Base-by-base conservation (phyloP, 2,329 filamentous ascomycete species). In the Microascus cirrosus region DNA sequence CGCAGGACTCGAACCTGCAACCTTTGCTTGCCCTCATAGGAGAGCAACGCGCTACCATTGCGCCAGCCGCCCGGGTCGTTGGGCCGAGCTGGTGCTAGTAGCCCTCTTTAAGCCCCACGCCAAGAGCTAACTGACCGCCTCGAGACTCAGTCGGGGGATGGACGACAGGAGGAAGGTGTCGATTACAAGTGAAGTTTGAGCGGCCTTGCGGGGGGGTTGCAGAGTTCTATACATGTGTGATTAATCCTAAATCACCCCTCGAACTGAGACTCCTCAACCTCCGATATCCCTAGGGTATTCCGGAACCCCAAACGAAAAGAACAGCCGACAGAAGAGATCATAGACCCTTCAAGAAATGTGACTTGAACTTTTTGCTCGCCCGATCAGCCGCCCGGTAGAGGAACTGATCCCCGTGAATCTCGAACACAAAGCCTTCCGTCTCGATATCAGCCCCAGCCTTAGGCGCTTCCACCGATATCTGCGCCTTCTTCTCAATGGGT, bases 281-380 rank as follows among this genome's bases (percentile, higher is more conserved):
- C 11, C 20, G 3, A 48, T 56, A 50, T 56, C 15, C 42, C n/a
- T 20, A 35, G 15, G 35, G 32, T 13, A 54, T 36, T 54, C 15
- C 20, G 7, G 8, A 25, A 5, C 52, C 20, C 28, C 52, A 54
- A 54, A 22, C 52, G 7, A 32, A 42, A 48, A 48, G 20, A n/a
- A 48, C 18, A 20, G 20, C 6, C 42, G 18, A 4, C 18, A 22
- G 18, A 4, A 3, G 4, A 48, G 2, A 45, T 87, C 76, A 95
- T 15, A 95, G 70, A 62, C 89, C 84, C 54, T 84, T 79, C 61
- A 91, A 76, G 65, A 89, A 90, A 68, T 93, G 91, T 67, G 83
- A 79, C 73, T 94, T 96, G 73, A 95, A 95, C 74, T 96, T 97
- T 73, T 84, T 90, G 65, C 88, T 95, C 54, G 91, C 90, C 24